phyloP scores from a whole-genome alignment of 352 stramenopile species.

The Salisapilia sapeloensis region DNA sequence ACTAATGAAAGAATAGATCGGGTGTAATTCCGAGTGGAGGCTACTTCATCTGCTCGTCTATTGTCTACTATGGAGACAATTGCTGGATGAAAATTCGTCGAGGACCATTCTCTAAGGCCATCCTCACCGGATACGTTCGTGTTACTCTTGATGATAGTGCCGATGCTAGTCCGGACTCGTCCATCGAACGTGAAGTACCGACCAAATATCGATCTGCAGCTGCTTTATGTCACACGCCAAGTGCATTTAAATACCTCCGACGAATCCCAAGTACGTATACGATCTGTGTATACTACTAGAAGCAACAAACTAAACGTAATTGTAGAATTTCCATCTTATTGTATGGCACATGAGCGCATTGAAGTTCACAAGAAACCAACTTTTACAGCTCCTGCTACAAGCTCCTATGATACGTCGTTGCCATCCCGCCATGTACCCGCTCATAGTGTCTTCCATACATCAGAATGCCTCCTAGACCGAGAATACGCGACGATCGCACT shows the following conservation, averaged over 20 bases:
- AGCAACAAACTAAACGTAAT: too few relatives aligned
- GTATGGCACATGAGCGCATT: slow-evolving; percentile 31
- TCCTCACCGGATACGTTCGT: slow-evolving; percentile 51
- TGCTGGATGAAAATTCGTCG: slow-evolving; percentile 68
- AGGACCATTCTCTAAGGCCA: slow-evolving; percentile 53
- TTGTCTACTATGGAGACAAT: slow-evolving; percentile 32
- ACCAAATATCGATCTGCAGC: slow-evolving; percentile 13
- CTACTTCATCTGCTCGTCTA: slow-evolving; percentile 46
- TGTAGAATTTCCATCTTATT: slow-evolving; percentile 38
- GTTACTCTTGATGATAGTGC: slow-evolving; percentile 27
- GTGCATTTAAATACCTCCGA: slow-evolving; percentile 25
- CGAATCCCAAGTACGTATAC: slow-evolving; percentile 25
- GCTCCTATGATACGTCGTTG: slow-evolving; percentile 3
- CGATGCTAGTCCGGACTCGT: slow-evolving; percentile 1
- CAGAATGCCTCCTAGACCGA: slow-evolving; percentile 44
- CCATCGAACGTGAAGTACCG: slow-evolving; percentile 4
- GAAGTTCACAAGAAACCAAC: slow-evolving; percentile 22
- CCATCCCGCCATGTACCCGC: slow-evolving; percentile 25
- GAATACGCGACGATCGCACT: slow-evolving; percentile 50
- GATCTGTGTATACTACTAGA: slow-evolving; percentile 2
- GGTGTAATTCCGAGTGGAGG: slow-evolving; percentile 32
- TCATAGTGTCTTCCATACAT: slow-evolving; percentile 55
- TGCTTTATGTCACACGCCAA: slow-evolving; percentile 5
- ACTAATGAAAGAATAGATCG: too few relatives aligned
- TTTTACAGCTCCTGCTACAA: slow-evolving; percentile 16